These are phyloP conservation scores for Phytophthora europaea DNA, from an alignment of 352 stramenopile genomes.

Conservation along the genomic window DNA sequence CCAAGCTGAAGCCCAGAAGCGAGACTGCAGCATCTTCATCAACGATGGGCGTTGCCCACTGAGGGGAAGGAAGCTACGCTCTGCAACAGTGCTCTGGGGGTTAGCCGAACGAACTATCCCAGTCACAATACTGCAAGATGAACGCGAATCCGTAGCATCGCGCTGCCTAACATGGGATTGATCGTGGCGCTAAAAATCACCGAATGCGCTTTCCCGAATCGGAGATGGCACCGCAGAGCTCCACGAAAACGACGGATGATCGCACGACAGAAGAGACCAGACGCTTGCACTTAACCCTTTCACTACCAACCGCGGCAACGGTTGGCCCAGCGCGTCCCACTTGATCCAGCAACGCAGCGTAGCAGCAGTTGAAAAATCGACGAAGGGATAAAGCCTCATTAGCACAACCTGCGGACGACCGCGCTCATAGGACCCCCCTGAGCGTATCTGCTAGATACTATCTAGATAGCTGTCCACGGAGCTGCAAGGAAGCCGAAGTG, in stretches of 20 bases:
- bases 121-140: not conserved
- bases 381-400: not conserved
- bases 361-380: not conserved
- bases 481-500: slow-evolving; percentile 30
- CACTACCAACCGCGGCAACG: not conserved
- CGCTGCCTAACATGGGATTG: not conserved
- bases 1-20: no score
- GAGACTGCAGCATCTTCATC: no score
- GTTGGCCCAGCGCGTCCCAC: slow-evolving; percentile 4
- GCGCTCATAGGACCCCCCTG: not conserved
- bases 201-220: not conserved
- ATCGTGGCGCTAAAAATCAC: not conserved
- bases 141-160: not conserved
- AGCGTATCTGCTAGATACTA: not conserved
- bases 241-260: not conserved
- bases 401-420: not conserved
- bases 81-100: no score
- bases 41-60: no score
- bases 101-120: no score
- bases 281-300: no score
- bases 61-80: no score
- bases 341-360: slow-evolving; percentile 1
- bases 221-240: not conserved
- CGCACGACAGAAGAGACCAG: slow-evolving; percentile 10
- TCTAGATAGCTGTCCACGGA: not conserved